A percentile compares a stretch with the other conserved stretches of the same genome.
Evolutionary conservation across 257 asterid genomes (phyloP).

Genomic region (Solanum pimpinellifolium): DNA sequence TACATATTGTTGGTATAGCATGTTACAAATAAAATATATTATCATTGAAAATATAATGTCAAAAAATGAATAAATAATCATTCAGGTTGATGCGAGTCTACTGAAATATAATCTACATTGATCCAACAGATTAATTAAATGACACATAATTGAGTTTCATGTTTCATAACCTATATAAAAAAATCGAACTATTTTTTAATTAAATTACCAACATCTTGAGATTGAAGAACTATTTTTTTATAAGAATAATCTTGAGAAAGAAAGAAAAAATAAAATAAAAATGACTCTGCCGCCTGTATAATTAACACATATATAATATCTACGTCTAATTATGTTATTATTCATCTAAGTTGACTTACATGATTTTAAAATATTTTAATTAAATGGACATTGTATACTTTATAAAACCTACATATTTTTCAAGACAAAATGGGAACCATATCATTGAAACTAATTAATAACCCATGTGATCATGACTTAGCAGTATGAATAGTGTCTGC

Average conservation of each 20-base stretch:
- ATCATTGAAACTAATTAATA: neutral
- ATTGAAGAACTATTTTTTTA: slow-evolving; percentile 6
- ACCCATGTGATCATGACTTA: neutral
- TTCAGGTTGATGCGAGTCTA: neutral
- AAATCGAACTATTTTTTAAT: neutral
- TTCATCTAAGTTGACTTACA: neutral
- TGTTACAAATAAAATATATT: no score
- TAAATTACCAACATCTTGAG: slow-evolving; percentile 28
- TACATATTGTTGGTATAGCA: neutral
- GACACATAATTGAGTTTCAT: neutral
- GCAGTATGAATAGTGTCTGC: neutral
- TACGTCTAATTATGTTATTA: neutral
- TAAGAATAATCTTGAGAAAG: neutral
- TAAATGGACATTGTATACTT: neutral
- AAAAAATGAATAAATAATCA: no score
- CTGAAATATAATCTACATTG: no score
- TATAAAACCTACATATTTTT: neutral
- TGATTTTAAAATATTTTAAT: neutral
- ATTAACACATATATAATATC: neutral
- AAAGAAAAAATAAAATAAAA: neutral
- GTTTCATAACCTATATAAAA: neutral
- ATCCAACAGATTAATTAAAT: no score
- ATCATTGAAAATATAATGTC: no score
- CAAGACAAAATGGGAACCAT: neutral
- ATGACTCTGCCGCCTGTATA: neutral